Conservation (phyloP, 2,329 filamentous ascomycete species). For the Pseudofabraea citricarpa region DNA sequence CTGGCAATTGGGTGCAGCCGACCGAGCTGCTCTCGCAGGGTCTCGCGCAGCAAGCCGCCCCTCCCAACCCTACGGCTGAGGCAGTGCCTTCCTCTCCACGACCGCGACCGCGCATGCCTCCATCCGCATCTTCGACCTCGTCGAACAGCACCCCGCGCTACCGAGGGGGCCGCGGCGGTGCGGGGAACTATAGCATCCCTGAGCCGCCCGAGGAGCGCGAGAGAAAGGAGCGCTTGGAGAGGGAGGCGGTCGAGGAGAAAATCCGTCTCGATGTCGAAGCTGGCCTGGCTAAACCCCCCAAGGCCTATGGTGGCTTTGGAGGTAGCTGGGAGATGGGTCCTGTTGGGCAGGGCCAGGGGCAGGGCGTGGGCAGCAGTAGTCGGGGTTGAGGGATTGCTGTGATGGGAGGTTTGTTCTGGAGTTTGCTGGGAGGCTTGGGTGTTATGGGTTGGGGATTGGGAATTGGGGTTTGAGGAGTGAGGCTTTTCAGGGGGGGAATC, state of each 20-base stretch:
- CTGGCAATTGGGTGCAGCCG: conserved; percentile 50
- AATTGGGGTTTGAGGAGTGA: neutral
- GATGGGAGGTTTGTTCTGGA: neutral
- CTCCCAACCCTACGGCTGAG: conserved; percentile 6
- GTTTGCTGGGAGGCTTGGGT: neutral
- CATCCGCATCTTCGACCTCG: neutral
- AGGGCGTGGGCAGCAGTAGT: no score
- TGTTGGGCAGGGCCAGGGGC: neutral
- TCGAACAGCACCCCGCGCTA: conserved; percentile 9
- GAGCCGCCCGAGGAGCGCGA: conserved; percentile 16
- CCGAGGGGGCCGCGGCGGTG: conserved; percentile 47
- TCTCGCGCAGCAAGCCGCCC: conserved; percentile 8
- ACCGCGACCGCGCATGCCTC: conserved; percentile 1
- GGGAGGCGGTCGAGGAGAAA: conserved; percentile 32
- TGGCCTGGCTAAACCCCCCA: conserved; percentile 41
- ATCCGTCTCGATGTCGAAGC: conserved; percentile 42
- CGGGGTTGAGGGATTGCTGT: neutral
- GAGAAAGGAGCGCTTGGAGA: conserved; percentile 18
- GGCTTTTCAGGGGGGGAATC: neutral
- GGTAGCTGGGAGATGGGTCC: conserved; percentile 4
- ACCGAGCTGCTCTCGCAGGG: conserved; percentile 11
- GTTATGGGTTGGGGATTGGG: neutral
- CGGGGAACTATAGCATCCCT: conserved; percentile 44
- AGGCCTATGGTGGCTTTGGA: conserved; percentile 31
- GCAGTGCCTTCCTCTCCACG: conserved; percentile 2